Conservation (phyloP, 768 basidiomycete genomes). For the Xerocomellus intermedius region DNA sequence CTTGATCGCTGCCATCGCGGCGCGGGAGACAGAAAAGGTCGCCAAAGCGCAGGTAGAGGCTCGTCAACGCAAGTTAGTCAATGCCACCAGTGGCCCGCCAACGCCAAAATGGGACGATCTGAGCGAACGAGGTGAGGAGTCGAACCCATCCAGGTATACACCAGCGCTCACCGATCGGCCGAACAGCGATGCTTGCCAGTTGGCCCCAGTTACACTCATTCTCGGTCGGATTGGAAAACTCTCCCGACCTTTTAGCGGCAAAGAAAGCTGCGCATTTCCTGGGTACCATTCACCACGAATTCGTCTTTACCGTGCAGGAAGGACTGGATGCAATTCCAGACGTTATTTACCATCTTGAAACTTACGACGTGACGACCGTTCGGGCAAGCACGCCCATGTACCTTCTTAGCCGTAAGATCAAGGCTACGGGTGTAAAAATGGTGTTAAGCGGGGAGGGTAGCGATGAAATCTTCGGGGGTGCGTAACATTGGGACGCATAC, state of each 20-base stretch:
- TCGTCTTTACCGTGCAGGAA: constrained; percentile 97
- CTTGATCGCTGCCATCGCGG: constrained; percentile 92
- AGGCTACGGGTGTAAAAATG: constrained; percentile 99
- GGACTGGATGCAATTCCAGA: constrained; percentile 96
- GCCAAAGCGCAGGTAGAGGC: constrained; percentile 73
- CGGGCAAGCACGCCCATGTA: constrained; percentile 99
- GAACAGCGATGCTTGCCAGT: constrained; percentile 65
- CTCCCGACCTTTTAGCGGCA: constrained; percentile 93
- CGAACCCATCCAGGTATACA: background rate
- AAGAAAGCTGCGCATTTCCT: constrained; percentile 90
- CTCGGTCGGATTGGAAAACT: constrained; percentile 91
- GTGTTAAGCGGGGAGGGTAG: constrained; percentile 96
- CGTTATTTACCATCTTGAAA: constrained; percentile 97
- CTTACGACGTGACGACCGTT: constrained; percentile 98
- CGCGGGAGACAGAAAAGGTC: constrained; percentile 92
- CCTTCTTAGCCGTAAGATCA: constrained; percentile 95
- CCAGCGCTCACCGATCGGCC: constrained; percentile 3
- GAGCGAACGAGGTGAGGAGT: constrained; percentile 53
- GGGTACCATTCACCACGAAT: constrained; percentile 96
- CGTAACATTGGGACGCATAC: background rate
- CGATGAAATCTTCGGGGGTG: constrained; percentile 96
- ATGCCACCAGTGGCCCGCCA: constrained; percentile 53
- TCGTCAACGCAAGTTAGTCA: constrained; percentile 58
- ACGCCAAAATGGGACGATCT: constrained; percentile 48
- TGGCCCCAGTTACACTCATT: constrained; percentile 99